Evolutionary conservation across 2,329 filamentous ascomycete genomes (phyloP).

Genomic region (Penicillium sp.): DNA sequence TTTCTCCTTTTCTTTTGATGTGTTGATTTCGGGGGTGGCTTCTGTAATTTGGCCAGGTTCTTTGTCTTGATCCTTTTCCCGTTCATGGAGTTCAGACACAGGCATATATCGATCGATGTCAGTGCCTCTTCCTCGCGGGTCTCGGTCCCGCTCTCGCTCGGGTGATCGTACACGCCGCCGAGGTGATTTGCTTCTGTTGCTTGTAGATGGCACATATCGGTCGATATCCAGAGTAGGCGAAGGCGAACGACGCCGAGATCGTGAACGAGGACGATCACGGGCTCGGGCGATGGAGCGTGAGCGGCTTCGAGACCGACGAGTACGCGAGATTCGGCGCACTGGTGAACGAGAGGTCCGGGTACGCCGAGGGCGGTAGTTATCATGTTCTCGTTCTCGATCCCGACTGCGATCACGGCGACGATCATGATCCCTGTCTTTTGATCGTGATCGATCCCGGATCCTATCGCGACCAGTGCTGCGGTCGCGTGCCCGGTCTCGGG

Average conservation of each 20-base stretch:
- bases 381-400: slow-evolving; percentile 25
- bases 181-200: slow-evolving; percentile 44
- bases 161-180: slow-evolving; percentile 41
- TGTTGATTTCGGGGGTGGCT: slow-evolving; percentile 5
- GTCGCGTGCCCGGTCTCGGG: slow-evolving; percentile 27
- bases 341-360: slow-evolving; percentile 28
- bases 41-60: slow-evolving; percentile 20
- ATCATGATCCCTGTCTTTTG: slow-evolving; percentile 23
- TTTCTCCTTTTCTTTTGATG: slow-evolving; percentile 18
- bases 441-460: slow-evolving; percentile 17
- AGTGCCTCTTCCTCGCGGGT: slow-evolving; percentile 34
- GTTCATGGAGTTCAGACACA: slow-evolving; percentile 35
- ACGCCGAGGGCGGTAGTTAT: slow-evolving; percentile 29
- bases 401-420: slow-evolving; percentile 24
- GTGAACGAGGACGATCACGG: slow-evolving; percentile 18
- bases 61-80: slow-evolving; percentile 24
- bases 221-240: slow-evolving; percentile 44
- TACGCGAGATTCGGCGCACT: slow-evolving; percentile 18
- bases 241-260: slow-evolving; percentile 31
- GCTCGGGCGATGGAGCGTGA: slow-evolving; percentile 16
- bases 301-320: slow-evolving; percentile 10
- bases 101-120: slow-evolving; percentile 52
- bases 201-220: slow-evolving; percentile 46
- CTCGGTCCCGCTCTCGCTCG: slow-evolving; percentile 37
- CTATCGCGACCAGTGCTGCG: slow-evolving; percentile 22